Conservation (phyloP, 2,329 filamentous ascomycete species). For the Exophiala calicioides region DNA sequence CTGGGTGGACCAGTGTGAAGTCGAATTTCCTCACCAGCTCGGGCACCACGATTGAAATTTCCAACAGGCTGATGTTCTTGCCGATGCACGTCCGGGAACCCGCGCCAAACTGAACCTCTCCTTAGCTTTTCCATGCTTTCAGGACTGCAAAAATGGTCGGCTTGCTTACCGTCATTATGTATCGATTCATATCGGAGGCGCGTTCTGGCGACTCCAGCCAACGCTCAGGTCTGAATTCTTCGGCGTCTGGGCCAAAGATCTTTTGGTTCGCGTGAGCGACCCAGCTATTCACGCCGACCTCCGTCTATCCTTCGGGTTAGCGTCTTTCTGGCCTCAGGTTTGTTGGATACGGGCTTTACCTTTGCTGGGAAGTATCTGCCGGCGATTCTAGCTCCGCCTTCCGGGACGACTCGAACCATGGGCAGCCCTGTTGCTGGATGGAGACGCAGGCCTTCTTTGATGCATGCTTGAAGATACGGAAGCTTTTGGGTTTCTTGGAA, state of each 20-base stretch:
- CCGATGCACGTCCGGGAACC: constrained; percentile 25
- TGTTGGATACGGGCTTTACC: constrained; percentile 7
- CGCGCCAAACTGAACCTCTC: constrained; percentile 22
- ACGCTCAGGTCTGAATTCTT: constrained; percentile 67
- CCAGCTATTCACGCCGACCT: constrained; percentile 49
- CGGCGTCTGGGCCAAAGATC: constrained; percentile 51
- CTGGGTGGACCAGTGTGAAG: constrained; percentile 23
- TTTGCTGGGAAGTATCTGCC: constrained; percentile 46
- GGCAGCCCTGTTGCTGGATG: constrained; percentile 73
- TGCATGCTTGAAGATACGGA: constrained; percentile 72
- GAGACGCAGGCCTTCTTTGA: constrained; percentile 75
- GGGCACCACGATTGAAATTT: constrained; percentile 25
- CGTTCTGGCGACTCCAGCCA: constrained; percentile 59
- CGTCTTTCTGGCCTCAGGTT: not conserved
- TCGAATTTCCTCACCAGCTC: constrained; percentile 27
- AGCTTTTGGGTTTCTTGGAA: constrained; percentile 67
- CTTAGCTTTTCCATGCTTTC: no score
- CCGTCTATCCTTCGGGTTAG: constrained; percentile 23
- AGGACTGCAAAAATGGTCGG: no score
- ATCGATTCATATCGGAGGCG: constrained; percentile 44
- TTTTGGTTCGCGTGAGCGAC: constrained; percentile 48
- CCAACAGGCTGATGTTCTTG: constrained; percentile 21
- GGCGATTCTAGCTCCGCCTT: constrained; percentile 46
- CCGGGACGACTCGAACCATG: constrained; percentile 65
- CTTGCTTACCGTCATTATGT: constrained; percentile 44